Conservation (phyloP, 768 basidiomycete species). For the Tulasnella calospora region DNA sequence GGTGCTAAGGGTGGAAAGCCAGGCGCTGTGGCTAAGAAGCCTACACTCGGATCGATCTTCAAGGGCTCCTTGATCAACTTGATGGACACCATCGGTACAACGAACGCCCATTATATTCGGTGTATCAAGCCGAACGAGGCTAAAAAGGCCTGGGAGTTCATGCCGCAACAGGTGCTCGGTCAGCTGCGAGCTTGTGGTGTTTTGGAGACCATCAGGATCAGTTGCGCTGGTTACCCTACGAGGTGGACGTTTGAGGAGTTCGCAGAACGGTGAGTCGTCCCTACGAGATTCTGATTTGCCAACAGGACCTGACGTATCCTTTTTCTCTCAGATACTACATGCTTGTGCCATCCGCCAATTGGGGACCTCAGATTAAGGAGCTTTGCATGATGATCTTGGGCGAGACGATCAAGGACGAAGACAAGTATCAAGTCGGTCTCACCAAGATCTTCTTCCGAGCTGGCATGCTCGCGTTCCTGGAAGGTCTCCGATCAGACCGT, state of each 20-base stretch:
- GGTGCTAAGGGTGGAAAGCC: conserved; percentile 46
- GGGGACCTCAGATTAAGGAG: conserved; percentile 74
- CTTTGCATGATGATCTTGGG: conserved; percentile 83
- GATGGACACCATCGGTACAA: conserved; percentile 96
- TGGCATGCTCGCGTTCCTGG: conserved; percentile 94
- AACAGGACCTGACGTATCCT: neutral
- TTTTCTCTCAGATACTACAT: conserved; percentile 75
- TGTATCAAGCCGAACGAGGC: conserved; percentile 99
- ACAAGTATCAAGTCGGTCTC: conserved; percentile 94
- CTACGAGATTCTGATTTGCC: neutral
- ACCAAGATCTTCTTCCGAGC: conserved; percentile 99
- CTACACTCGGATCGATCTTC: conserved; percentile 97
- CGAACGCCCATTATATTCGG: conserved; percentile 98
- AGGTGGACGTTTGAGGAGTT: conserved; percentile 99
- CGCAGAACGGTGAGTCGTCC: conserved; percentile 73
- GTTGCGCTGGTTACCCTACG: conserved; percentile 97
- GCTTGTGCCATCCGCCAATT: conserved; percentile 81
- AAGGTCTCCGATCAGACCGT: conserved; percentile 80
- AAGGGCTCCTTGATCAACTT: conserved; percentile 87
- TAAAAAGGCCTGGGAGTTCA: conserved; percentile 95
- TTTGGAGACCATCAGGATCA: conserved; percentile 95
- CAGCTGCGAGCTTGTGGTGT: conserved; percentile 98
- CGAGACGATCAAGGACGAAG: conserved; percentile 82
- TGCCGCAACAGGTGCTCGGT: conserved; percentile 88
- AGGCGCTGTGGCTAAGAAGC: conserved; percentile 77